Conservation (phyloP, 352 stramenopile species). For the Pythium utonaiense region DNA sequence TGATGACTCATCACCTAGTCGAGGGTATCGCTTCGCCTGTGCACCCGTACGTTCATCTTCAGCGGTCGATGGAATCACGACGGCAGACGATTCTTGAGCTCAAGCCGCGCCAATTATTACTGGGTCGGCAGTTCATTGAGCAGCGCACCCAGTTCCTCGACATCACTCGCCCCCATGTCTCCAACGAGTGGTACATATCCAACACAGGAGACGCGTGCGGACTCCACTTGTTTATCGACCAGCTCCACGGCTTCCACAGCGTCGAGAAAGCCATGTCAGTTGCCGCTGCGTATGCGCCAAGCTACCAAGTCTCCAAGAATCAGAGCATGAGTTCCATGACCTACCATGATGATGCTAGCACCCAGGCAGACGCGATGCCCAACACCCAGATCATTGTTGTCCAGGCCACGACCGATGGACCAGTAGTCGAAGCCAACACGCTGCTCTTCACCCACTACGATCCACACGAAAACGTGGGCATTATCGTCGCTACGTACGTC, state of each 20-base stretch:
- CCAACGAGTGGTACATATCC: conserved; percentile 41
- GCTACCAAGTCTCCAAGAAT: conserved; percentile 58
- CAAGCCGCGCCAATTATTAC: conserved; percentile 29
- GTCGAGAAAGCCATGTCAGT: conserved; percentile 41
- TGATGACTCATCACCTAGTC: conserved; percentile 6
- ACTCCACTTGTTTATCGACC: conserved; percentile 41
- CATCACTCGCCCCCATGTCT: conserved; percentile 27
- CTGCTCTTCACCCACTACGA: conserved; percentile 14
- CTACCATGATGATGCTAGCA: conserved; percentile 51
- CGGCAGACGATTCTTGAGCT: conserved; percentile 27
- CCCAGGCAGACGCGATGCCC: conserved; percentile 25
- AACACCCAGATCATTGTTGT: conserved; percentile 39
- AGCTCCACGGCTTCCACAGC: conserved; percentile 28
- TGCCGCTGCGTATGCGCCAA: conserved; percentile 41
- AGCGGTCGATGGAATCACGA: conserved; percentile 25
- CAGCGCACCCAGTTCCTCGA: conserved; percentile 41
- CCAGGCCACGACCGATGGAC: conserved; percentile 23
- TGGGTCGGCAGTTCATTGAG: conserved; percentile 32
- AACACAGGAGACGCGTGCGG: conserved; percentile 44
- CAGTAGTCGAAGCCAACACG: conserved; percentile 14
- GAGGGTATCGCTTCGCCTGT: conserved; percentile 2
- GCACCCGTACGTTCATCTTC: conserved; percentile 35
- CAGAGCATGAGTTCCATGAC: conserved; percentile 57
- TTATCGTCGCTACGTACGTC: conserved; percentile 24
- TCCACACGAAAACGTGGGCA: conserved; percentile 2